Evolutionary conservation across 768 basidiomycete species (phyloP).

Genomic region (Naganishia vaughanmartiniae): DNA sequence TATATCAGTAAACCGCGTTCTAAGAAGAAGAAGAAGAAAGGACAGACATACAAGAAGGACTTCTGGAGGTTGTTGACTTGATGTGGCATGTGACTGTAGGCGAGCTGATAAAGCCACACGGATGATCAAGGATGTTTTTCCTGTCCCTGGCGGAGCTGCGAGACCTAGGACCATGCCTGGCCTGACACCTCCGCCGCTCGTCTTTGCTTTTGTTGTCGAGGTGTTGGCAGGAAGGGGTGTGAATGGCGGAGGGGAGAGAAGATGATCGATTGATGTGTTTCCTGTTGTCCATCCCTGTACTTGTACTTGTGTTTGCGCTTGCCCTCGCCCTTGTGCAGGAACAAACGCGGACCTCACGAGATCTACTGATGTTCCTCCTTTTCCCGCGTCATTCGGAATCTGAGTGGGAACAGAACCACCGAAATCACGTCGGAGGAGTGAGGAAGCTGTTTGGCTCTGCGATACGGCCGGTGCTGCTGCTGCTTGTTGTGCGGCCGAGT

Average conservation of each 20-base stretch:
- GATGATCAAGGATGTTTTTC: constrained; percentile 43
- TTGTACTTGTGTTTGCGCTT: background rate
- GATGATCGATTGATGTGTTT: constrained; percentile 38
- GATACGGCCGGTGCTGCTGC: constrained; percentile 4
- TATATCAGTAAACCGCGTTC: background rate
- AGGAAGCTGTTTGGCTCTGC: constrained; percentile 32
- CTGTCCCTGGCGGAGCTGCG: constrained; percentile 47
- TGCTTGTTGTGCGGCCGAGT: background rate
- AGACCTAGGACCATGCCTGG: constrained; percentile 47
- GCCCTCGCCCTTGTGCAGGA: background rate
- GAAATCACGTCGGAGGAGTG: constrained; percentile 22
- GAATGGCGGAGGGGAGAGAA: constrained; percentile 33
- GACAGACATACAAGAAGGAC: constrained; percentile 43
- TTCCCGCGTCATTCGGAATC: background rate
- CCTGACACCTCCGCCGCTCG: constrained; percentile 32
- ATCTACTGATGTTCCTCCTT: background rate
- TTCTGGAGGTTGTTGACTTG: constrained; percentile 28
- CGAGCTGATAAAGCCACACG: constrained; percentile 39
- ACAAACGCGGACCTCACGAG: background rate
- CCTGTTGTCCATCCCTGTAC: constrained; percentile 35
- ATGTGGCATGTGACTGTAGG: constrained; percentile 9
- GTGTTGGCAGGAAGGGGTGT: background rate
- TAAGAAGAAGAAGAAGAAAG: background rate
- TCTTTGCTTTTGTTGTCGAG: background rate
- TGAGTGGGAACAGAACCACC: constrained; percentile 17